Evolutionary conservation across 2,329 filamentous ascomycete genomes (phyloP).

Genomic region (Apiospora aurea): DNA sequence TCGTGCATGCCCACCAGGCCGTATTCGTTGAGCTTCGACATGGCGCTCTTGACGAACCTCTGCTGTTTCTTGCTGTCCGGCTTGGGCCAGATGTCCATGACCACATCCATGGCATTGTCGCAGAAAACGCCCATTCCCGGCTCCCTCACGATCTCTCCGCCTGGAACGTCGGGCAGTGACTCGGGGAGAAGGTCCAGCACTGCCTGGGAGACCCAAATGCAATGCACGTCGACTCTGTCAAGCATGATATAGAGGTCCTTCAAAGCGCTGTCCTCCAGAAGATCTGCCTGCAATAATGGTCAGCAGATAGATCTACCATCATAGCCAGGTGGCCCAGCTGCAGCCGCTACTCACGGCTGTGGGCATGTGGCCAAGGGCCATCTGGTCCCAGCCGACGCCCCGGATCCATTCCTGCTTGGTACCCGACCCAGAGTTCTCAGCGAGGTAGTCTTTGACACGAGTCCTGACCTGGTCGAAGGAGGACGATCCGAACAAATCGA

Average conservation of each 20-base stretch:
- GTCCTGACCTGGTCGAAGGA: slow-evolving; percentile 61
- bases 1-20: slow-evolving; percentile 75
- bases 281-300: slow-evolving; percentile 51
- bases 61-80: slow-evolving; percentile 60
- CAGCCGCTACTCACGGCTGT: slow-evolving; percentile 59
- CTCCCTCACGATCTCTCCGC: slow-evolving; percentile 67
- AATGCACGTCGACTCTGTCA: slow-evolving; percentile 74
- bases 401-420: slow-evolving; percentile 66
- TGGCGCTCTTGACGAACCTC: slow-evolving; percentile 64
- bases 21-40: slow-evolving; percentile 67
- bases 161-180: slow-evolving; percentile 61
- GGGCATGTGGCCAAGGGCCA: slow-evolving; percentile 69
- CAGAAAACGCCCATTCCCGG: slow-evolving; percentile 75
- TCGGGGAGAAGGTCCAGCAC: slow-evolving; percentile 67
- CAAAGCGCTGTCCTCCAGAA: slow-evolving; percentile 60
- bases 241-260: slow-evolving; percentile 70
- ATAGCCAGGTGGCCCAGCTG: not conserved
- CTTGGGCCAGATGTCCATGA: slow-evolving; percentile 63
- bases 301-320: slow-evolving; percentile 37
- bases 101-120: slow-evolving; percentile 74
- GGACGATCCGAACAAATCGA: slow-evolving; percentile 66
- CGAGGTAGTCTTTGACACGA: slow-evolving; percentile 60
- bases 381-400: slow-evolving; percentile 76
- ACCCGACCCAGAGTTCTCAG: slow-evolving; percentile 57
- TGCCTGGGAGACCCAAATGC: slow-evolving; percentile 71